A percentile compares a stretch with the other conserved stretches of the same genome.
phyloP scores from a whole-genome alignment of 2,329 filamentous ascomycete genomes.

The Microcyclosporella mali region DNA sequence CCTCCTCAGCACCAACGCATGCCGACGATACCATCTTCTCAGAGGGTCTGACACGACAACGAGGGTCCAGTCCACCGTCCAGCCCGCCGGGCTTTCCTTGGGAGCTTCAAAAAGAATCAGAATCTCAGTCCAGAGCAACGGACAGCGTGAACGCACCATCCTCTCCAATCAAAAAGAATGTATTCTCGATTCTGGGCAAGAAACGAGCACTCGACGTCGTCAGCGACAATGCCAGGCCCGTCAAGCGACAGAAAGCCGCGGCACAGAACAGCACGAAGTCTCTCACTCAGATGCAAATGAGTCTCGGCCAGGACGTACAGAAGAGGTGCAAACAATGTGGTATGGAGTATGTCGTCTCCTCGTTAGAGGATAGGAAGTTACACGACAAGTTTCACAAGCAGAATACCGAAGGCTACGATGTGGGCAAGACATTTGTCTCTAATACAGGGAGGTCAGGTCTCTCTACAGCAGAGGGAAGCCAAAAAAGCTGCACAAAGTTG shows the following conservation, averaged over 20 bases:
- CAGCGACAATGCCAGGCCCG: constrained; percentile 30
- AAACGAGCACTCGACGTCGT: constrained; percentile 21
- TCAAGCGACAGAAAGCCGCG: constrained; percentile 26
- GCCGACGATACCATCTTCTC: constrained; percentile 22
- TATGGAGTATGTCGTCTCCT: constrained; percentile 62
- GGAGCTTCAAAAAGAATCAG: constrained; percentile 18
- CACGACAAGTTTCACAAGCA: constrained; percentile 60
- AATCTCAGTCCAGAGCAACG: not conserved
- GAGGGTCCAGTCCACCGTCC: constrained; percentile 45
- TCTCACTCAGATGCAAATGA: constrained; percentile 56
- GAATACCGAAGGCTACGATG: constrained; percentile 55
- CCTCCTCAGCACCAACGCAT: constrained; percentile 20
- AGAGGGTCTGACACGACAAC: constrained; percentile 19
- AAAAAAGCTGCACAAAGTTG: no score
- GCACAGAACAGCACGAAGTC: constrained; percentile 26
- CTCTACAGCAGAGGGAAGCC: no score
- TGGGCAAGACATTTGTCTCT: constrained; percentile 53
- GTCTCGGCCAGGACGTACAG: constrained; percentile 50
- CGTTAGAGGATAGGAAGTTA: constrained; percentile 54
- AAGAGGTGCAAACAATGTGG: constrained; percentile 56
- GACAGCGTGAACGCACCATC: constrained; percentile 23
- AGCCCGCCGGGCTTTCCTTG: constrained; percentile 44
- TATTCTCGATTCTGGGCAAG: constrained; percentile 30
- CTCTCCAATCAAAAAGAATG: constrained; percentile 18
- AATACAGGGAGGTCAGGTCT: constrained; percentile 21